phyloP scores from a whole-genome alignment of 1,284 basidiomycete species.

The Ustilago trichophora region DNA sequence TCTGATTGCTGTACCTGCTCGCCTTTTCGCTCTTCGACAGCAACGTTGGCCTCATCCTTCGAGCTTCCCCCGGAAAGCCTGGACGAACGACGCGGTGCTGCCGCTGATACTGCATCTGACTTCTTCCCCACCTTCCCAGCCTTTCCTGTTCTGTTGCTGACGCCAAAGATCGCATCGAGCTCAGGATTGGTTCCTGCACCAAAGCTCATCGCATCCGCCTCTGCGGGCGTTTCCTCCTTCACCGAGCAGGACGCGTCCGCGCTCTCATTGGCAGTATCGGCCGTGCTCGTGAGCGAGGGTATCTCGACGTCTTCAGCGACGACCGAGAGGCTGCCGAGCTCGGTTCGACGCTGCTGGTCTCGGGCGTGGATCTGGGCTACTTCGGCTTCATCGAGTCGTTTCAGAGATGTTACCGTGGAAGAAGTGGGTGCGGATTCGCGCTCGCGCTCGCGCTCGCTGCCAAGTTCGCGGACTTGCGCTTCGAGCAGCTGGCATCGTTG shows the following conservation, averaged over 20 bases:
- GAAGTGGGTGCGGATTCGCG: neutral
- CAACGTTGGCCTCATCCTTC: neutral
- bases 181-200: slow-evolving; percentile 41
- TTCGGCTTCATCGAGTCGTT: slow-evolving; percentile 23
- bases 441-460: slow-evolving; percentile 17
- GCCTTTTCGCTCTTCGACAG: neutral
- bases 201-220: slow-evolving; percentile 14
- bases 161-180: slow-evolving; percentile 40
- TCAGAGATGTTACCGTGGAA: slow-evolving; percentile 10
- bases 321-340: slow-evolving; percentile 20
- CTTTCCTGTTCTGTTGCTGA: slow-evolving; percentile 1
- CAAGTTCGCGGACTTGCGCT: slow-evolving; percentile 24
- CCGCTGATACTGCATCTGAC: no score
- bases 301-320: slow-evolving; percentile 25
- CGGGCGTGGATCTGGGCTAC: slow-evolving; percentile 35
- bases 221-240: no score
- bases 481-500: slow-evolving; percentile 21
- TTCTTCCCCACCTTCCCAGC: neutral
- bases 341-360: slow-evolving; percentile 22
- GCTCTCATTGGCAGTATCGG: no score
- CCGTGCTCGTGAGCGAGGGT: slow-evolving; percentile 12
- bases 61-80: slow-evolving; percentile 18
- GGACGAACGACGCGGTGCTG: slow-evolving; percentile 23
- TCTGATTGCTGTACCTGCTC: neutral
- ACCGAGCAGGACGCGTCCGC: no score